A percentile compares a stretch with the other conserved stretches of the same genome.
Evolutionary conservation across 768 basidiomycete genomes (phyloP).

Genomic region (Ephemerocybe angulata): DNA sequence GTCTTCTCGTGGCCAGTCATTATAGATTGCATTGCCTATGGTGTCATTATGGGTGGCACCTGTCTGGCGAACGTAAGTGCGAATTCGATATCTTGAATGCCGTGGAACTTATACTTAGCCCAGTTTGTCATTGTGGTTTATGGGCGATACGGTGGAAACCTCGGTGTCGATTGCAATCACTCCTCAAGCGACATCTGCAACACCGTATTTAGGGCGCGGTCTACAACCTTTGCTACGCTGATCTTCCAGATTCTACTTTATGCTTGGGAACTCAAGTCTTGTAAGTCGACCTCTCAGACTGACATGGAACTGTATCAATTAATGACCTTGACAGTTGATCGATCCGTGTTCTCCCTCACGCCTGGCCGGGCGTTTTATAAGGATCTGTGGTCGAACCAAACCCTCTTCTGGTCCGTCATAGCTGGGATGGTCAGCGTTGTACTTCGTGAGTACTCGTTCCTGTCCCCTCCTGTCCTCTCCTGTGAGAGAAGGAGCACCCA

Average conservation of each 20-base stretch:
- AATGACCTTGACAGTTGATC: constrained; percentile 27
- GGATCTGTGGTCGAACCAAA: constrained; percentile 33
- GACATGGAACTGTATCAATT: constrained; percentile 13
- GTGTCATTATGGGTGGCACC: constrained; percentile 34
- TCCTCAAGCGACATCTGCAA: constrained; percentile 21
- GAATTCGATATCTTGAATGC: background rate
- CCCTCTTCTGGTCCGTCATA: constrained; percentile 32
- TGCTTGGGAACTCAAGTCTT: constrained; percentile 35
- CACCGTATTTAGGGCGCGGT: constrained; percentile 33
- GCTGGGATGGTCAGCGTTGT: constrained; percentile 36
- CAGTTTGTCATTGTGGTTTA: constrained; percentile 38
- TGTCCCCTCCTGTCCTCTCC: constrained; percentile 17
- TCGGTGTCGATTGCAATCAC: constrained; percentile 33
- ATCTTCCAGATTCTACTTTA: constrained; percentile 36
- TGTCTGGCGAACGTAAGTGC: constrained; percentile 29
- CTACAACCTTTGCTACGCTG: constrained; percentile 35
- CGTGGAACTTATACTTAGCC: background rate
- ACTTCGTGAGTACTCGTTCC: constrained; percentile 33
- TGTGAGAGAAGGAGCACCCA: constrained; percentile 15
- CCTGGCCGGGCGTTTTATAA: constrained; percentile 33
- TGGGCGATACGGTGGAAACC: constrained; percentile 28
- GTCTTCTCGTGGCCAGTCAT: constrained; percentile 38
- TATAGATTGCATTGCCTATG: constrained; percentile 34
- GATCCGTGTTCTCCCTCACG: constrained; percentile 34
- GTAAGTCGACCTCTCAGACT: constrained; percentile 27